Conservation (phyloP, 345 rosid species). For the Cardamine occulta region DNA sequence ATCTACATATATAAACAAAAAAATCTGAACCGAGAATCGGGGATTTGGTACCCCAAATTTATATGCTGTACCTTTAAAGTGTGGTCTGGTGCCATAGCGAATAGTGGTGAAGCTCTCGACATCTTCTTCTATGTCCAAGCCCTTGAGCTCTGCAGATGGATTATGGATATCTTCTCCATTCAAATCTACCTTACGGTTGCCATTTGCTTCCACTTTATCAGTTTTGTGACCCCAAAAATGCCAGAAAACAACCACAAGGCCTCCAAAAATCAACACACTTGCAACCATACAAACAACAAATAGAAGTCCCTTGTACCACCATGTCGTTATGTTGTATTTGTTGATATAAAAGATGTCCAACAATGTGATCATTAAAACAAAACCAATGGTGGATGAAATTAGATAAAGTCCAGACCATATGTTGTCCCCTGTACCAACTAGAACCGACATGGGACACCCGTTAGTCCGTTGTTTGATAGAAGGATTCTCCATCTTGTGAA, state of each 20-base stretch:
- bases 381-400: slow-evolving; percentile 60
- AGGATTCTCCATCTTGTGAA: slow-evolving; percentile 36
- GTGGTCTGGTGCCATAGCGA: slow-evolving; percentile 80
- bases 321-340: slow-evolving; percentile 52
- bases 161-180: slow-evolving; percentile 8
- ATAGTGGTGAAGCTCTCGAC: slow-evolving; percentile 39
- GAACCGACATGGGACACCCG: slow-evolving; percentile 62
- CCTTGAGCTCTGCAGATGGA: slow-evolving; percentile 25
- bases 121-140: slow-evolving; percentile 15
- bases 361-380: slow-evolving; percentile 50
- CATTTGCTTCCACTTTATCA: slow-evolving; percentile 24
- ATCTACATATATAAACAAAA: not conserved
- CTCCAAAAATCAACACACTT: slow-evolving; percentile 69
- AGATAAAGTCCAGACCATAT: slow-evolving; percentile 79
- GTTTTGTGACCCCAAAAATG: slow-evolving; percentile 58
- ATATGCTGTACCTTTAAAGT: slow-evolving; percentile 62
- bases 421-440: slow-evolving; percentile 80
- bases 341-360: slow-evolving; percentile 62
- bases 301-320: slow-evolving; percentile 92
- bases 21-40: not conserved
- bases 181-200: slow-evolving; percentile 19
- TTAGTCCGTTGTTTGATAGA: slow-evolving; percentile 44
- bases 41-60: not conserved
- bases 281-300: slow-evolving; percentile 68
- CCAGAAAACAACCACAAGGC: slow-evolving; percentile 72